These are phyloP conservation scores for Coemansia sp. DNA, from an alignment of 192 early-diverging fungal species.

Conservation along the genomic window DNA sequence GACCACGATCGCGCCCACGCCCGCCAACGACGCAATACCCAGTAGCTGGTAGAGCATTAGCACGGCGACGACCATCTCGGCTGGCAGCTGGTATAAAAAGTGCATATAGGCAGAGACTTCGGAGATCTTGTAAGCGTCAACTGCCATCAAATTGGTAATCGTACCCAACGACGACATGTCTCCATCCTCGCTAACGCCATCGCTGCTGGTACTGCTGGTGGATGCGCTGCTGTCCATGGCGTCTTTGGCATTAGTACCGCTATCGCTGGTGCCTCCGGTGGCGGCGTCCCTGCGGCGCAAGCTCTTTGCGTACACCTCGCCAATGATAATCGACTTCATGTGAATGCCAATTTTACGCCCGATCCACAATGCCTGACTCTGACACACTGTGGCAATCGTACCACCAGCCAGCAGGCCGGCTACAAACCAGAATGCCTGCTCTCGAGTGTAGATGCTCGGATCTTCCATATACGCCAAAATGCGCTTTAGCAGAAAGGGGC, in stretches of 20 bases:
- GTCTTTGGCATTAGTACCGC: neutral
- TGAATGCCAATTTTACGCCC: slow-evolving; percentile 72
- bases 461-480: slow-evolving; percentile 66
- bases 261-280: slow-evolving; percentile 11
- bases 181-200: slow-evolving; percentile 20
- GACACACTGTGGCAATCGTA: slow-evolving; percentile 54
- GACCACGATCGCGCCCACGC: slow-evolving; percentile 81
- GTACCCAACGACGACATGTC: slow-evolving; percentile 67
- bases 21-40: slow-evolving; percentile 81
- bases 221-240: neutral
- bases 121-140: slow-evolving; percentile 66
- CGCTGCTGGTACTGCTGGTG: neutral
- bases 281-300: slow-evolving; percentile 60
- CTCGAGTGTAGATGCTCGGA: slow-evolving; percentile 52
- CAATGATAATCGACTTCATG: slow-evolving; percentile 64
- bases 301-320: slow-evolving; percentile 74
- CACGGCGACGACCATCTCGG: slow-evolving; percentile 77
- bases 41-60: slow-evolving; percentile 81
- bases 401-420: slow-evolving; percentile 61
- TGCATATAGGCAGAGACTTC: slow-evolving; percentile 73
- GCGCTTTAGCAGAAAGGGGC: slow-evolving; percentile 61
- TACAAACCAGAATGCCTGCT: slow-evolving; percentile 64
- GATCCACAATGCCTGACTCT: slow-evolving; percentile 71
- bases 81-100: slow-evolving; percentile 73
- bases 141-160: slow-evolving; percentile 69